Conservation (phyloP, 1,284 basidiomycete genomes). For the Rhodotorula glutinis region DNA sequence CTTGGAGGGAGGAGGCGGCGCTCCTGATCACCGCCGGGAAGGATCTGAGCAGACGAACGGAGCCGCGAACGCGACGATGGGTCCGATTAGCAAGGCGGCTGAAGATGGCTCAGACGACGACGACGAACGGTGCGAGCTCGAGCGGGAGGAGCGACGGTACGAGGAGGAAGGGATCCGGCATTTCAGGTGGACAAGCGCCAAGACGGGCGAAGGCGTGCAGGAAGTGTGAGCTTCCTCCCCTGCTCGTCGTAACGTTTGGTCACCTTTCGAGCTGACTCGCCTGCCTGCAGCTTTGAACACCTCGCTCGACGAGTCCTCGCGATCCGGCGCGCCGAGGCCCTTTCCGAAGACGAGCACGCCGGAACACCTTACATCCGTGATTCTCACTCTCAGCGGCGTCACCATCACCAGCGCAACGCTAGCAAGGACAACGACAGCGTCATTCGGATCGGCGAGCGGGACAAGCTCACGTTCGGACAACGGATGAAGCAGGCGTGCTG, state of each 20-base stretch:
- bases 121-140: not conserved
- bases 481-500: constrained; percentile 7
- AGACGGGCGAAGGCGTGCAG: constrained; percentile 39
- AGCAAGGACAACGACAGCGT: not conserved
- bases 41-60: not conserved
- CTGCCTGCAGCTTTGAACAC: constrained; percentile 16
- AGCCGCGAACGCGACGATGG: not conserved
- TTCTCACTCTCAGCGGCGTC: not conserved
- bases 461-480: not conserved
- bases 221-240: constrained; percentile 27
- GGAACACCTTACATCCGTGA: constrained; percentile 4
- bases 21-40: constrained; percentile 4
- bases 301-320: constrained; percentile 9
- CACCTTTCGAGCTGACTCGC: too few relatives aligned
- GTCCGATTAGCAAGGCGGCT: not conserved
- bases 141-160: constrained; percentile 11
- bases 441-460: constrained; percentile 13
- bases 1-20: not conserved
- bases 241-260: too few relatives aligned
- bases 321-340: not conserved
- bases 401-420: not conserved
- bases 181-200: constrained; percentile 38
- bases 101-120: not conserved
- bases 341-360: constrained; percentile 12
- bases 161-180: constrained; percentile 34